Percentiles rank a stretch among this genome's conserved stretches.
phyloP scores from a whole-genome alignment of 2,329 filamentous ascomycete species.

The Fusarium sp. region DNA sequence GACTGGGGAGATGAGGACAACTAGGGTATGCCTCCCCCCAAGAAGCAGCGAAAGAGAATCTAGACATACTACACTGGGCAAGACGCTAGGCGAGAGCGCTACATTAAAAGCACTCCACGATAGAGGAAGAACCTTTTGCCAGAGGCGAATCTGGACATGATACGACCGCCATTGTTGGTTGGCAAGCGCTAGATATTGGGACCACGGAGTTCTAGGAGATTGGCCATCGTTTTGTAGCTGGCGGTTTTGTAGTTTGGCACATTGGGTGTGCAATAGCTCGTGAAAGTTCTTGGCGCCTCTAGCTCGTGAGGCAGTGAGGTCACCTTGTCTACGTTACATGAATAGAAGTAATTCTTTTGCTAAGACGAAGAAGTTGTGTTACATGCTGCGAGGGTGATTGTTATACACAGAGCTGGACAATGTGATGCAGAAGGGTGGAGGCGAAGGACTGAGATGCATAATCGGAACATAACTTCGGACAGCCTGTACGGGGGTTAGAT shows the following conservation, averaged over 20 bases:
- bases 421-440: no score
- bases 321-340: not conserved
- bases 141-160: not conserved
- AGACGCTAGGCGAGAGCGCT: not conserved
- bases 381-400: no score
- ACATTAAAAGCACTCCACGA: not conserved
- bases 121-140: not conserved
- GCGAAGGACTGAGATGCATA: no score
- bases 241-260: not conserved
- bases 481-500: no score
- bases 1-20: slow-evolving; percentile 19
- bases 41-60: slow-evolving; percentile 20
- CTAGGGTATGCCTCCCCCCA: slow-evolving; percentile 29
- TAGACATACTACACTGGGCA: not conserved
- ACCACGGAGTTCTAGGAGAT: not conserved
- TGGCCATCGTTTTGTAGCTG: not conserved
- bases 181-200: not conserved
- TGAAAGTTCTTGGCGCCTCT: not conserved
- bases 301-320: not conserved
- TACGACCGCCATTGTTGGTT: not conserved
- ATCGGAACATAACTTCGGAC: no score
- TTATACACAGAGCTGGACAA: no score
- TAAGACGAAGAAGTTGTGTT: no score
- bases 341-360: not conserved
- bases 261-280: not conserved